A percentile compares a stretch with the other conserved stretches of the same genome.
These are phyloP conservation scores for Mycena indigotica DNA, from an alignment of 768 basidiomycete genomes.

Conservation along the genomic window DNA sequence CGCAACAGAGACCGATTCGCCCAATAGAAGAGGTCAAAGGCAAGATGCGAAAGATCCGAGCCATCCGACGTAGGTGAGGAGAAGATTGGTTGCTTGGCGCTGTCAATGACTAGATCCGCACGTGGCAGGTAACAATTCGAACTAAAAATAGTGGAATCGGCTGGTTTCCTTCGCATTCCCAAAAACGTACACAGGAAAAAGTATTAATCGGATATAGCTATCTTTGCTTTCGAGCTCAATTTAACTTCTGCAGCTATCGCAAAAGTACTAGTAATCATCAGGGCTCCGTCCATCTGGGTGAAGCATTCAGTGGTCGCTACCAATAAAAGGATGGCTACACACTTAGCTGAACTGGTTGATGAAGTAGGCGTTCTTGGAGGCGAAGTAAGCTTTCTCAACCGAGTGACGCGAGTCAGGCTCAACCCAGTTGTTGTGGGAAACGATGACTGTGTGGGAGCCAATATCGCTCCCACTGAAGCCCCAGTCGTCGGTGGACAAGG, in stretches of 20 bases:
- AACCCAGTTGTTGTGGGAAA: conserved; percentile 45
- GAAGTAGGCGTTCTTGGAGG: conserved; percentile 31
- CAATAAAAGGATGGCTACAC: background rate
- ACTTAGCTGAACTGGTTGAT: background rate
- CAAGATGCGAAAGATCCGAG: no score
- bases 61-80: no score
- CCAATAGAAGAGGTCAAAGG: no score
- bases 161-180: background rate
- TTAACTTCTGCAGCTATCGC: no score
- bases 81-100: no score
- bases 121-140: no score
- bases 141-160: background rate
- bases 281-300: no score
- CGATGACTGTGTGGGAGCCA: conserved; percentile 40
- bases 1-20: no score
- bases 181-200: background rate
- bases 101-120: no score
- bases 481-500: conserved; percentile 40
- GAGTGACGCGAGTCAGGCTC: conserved; percentile 27
- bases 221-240: background rate
- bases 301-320: no score
- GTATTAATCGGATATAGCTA: conserved; percentile 3
- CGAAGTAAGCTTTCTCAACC: conserved; percentile 37
- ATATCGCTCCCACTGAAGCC: conserved; percentile 43
- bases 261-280: no score